Base-by-base conservation (phyloP, 208 protist genomes). In the Herpetomonas tarakana region DNA sequence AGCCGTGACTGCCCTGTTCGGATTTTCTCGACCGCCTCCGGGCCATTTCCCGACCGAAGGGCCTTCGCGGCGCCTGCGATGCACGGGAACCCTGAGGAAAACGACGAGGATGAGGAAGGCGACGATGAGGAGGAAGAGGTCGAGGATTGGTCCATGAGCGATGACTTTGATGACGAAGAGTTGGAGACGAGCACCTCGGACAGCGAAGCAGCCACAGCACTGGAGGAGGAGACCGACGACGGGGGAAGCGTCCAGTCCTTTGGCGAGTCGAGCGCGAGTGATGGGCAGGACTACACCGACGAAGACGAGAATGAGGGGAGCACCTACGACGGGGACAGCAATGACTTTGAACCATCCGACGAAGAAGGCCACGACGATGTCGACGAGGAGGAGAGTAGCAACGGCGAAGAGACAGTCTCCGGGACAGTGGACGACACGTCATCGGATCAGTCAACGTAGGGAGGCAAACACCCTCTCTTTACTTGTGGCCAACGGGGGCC, bases 1-100 rank as follows among this genome's bases (percentile, higher is more conserved):
- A 78, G 91, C 46, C 68, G 74, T 27, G 72, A 76, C 39, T 71
- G 79, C 9, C 70, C 90, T 3, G 74, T 92, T 19, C 79, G 84
- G 16, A 62, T 92, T 24, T 94, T 92, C 65, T 81, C 65, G 25
- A 87, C 83, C n/a, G 87, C 88, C 1, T 86, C 88, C 19, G 88
- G 88, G 1, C 83, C 87, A 3, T 86, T 81, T 31, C 73, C 78
- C 0, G 82, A 78, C 39, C 71, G 73, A 29, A 58, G 73, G 12
- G 74, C 73, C 26, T 94, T 94, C 69, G 70, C 84, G 11, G 65
- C 78, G 1, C 79, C 84, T 14, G 64, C 57, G 11, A 58, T 52
- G 18, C 77, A 87, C 21, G 65, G 71, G 21, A 62, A 46, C 39
- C 64, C 54, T 19, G 72, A 78, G 26, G 59, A 79, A 24, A 67